These are phyloP conservation scores for Scleroderma bovista DNA, from an alignment of 768 basidiomycete species.

Conservation along the genomic window DNA sequence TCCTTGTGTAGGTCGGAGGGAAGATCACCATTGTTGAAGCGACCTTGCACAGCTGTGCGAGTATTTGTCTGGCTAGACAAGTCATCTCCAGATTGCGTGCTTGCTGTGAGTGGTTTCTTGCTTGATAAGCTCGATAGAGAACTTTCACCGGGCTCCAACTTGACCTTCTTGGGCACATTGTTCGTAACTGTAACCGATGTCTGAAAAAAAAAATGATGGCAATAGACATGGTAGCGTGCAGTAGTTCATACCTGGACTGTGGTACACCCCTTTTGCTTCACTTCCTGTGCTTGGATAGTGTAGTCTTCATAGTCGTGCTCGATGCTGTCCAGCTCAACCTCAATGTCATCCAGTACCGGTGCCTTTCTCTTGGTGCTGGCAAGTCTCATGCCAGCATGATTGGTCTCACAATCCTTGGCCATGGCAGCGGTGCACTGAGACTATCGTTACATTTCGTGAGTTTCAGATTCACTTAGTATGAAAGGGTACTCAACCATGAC, in stretches of 20 bases:
- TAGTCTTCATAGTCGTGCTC: neutral
- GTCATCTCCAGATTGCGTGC: too few relatives aligned
- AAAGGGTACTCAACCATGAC: neutral
- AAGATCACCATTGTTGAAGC: neutral
- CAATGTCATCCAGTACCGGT: neutral
- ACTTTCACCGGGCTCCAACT: neutral
- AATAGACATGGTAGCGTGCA: neutral
- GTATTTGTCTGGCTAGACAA: too few relatives aligned
- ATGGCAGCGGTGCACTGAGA: neutral
- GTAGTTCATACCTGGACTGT: neutral
- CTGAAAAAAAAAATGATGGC: neutral
- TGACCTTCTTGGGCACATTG: neutral
- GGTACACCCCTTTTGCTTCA: neutral
- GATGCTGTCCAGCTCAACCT: neutral
- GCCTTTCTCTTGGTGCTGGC: neutral
- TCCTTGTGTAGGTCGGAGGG: neutral
- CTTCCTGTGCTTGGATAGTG: neutral
- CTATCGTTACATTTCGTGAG: neutral
- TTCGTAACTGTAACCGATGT: neutral
- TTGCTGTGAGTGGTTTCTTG: too few relatives aligned
- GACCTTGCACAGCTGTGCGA: neutral
- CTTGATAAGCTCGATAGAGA: too few relatives aligned
- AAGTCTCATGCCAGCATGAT: neutral
- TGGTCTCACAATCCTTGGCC: neutral
- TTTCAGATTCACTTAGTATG: neutral